Evolutionary conservation across 2,329 filamentous ascomycete genomes (phyloP).

Genomic region (Sporothrix variecibatus): DNA sequence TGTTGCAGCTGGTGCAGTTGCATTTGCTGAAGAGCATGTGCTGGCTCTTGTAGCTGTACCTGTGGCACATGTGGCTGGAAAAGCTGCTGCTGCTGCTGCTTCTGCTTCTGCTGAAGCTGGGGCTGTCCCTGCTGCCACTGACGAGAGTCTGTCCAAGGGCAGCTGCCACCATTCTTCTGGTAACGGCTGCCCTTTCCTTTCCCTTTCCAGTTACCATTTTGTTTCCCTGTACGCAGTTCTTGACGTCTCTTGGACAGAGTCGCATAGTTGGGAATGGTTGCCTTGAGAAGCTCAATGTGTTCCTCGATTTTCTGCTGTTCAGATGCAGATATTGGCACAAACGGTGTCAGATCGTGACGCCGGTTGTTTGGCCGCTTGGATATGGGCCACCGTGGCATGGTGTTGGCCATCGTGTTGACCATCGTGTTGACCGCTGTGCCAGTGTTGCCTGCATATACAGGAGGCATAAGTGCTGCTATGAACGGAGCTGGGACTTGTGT

Average conservation of each 20-base stretch:
- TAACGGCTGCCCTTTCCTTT: not conserved
- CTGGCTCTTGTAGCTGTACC: not conserved
- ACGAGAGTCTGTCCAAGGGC: not conserved
- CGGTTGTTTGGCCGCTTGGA: not conserved
- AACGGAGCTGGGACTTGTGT: not conserved
- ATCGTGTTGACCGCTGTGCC: not conserved
- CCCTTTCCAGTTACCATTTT: not conserved
- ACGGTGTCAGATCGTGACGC: not conserved
- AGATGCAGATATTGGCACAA: constrained; percentile 15
- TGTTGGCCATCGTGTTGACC: not conserved
- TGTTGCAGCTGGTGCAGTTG: not conserved
- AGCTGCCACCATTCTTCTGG: not conserved
- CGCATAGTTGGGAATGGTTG: constrained; percentile 30
- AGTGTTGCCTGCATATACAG: not conserved
- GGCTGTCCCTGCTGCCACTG: not conserved
- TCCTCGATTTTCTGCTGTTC: constrained; percentile 32
- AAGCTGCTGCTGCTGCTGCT: not conserved
- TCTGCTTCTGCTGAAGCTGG: not conserved
- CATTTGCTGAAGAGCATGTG: not conserved
- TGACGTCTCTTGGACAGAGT: constrained; percentile 28
- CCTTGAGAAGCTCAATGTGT: constrained; percentile 29
- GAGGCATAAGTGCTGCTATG: not conserved
- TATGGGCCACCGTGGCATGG: not conserved
- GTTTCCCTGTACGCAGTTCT: constrained; percentile 22
- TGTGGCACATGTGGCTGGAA: not conserved